Evolutionary conservation across 2,329 filamentous ascomycete genomes (phyloP).

Genomic region (Hypoxylon sp.): DNA sequence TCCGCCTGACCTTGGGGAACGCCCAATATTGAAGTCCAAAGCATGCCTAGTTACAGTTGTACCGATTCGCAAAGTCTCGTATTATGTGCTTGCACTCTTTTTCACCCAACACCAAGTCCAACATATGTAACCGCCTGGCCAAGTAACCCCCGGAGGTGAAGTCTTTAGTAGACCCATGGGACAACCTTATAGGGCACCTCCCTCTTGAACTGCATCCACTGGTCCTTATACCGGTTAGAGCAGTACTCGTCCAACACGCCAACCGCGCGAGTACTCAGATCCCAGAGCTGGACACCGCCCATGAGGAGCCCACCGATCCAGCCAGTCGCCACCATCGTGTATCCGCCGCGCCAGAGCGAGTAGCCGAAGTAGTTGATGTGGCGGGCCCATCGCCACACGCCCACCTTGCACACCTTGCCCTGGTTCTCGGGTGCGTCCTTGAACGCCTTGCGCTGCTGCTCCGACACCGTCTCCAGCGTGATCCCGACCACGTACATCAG

Average conservation of each 20-base stretch:
- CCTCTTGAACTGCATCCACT: constrained; percentile 58
- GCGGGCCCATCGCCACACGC: constrained; percentile 58
- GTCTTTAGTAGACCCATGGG: constrained; percentile 56
- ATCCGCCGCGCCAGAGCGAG: constrained; percentile 52
- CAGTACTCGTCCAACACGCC: constrained; percentile 58
- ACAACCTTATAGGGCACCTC: constrained; percentile 57
- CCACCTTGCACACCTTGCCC: constrained; percentile 57
- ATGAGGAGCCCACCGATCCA: constrained; percentile 55
- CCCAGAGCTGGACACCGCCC: constrained; percentile 51
- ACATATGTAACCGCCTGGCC: not conserved
- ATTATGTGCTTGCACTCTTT: not conserved
- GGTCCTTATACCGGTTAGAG: constrained; percentile 55
- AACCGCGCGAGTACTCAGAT: constrained; percentile 54
- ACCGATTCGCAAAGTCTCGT: not conserved
- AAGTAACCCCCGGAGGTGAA: not conserved
- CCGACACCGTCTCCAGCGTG: constrained; percentile 67
- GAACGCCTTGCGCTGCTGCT: constrained; percentile 67
- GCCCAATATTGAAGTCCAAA: constrained; percentile 7
- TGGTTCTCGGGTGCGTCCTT: constrained; percentile 57
- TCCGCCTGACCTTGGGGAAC: constrained; percentile 2
- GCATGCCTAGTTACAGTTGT: constrained; percentile 7
- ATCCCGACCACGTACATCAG: constrained; percentile 67
- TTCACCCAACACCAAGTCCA: not conserved
- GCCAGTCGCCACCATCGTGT: constrained; percentile 56
- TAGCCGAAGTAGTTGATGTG: constrained; percentile 61